phyloP scores from a whole-genome alignment of 345 rosid species.

The Clarkia xantiana region DNA sequence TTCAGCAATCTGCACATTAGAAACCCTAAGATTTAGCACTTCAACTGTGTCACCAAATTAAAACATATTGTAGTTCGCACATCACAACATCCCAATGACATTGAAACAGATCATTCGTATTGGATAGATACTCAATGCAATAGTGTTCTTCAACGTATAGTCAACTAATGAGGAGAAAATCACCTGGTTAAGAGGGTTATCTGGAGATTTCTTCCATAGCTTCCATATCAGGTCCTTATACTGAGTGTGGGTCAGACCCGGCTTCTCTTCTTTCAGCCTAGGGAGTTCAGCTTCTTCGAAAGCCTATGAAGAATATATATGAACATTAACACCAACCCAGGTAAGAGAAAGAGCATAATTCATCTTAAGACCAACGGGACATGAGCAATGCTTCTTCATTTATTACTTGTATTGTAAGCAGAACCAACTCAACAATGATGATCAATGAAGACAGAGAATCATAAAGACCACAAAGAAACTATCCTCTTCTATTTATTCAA shows the following conservation, averaged over 20 bases:
- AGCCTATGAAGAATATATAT: constrained; percentile 36
- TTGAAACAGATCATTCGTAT: not conserved
- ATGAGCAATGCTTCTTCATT: not conserved
- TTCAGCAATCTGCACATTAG: constrained; percentile 32
- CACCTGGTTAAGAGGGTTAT: constrained; percentile 96
- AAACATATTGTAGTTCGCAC: no score
- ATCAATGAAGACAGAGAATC: no score
- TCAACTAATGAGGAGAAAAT: not conserved
- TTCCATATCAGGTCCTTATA: constrained; percentile 98
- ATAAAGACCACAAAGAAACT: no score
- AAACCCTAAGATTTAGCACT: not conserved
- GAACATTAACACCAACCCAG: no score
- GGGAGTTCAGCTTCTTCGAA: constrained; percentile 96
- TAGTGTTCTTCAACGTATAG: not conserved
- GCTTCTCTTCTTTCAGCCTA: constrained; percentile 79
- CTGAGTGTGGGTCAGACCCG: constrained; percentile 91
- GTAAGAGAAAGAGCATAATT: not conserved
- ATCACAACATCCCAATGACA: no score
- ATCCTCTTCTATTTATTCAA: no score
- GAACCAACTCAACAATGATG: no score
- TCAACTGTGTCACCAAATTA: no score
- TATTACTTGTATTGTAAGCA: no score
- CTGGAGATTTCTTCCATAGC: constrained; percentile 97
- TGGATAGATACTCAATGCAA: not conserved
- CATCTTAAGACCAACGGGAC: not conserved